Base-by-base conservation (phyloP, 495 filamentous ascomycete species). In the Filosporella fistucella region DNA sequence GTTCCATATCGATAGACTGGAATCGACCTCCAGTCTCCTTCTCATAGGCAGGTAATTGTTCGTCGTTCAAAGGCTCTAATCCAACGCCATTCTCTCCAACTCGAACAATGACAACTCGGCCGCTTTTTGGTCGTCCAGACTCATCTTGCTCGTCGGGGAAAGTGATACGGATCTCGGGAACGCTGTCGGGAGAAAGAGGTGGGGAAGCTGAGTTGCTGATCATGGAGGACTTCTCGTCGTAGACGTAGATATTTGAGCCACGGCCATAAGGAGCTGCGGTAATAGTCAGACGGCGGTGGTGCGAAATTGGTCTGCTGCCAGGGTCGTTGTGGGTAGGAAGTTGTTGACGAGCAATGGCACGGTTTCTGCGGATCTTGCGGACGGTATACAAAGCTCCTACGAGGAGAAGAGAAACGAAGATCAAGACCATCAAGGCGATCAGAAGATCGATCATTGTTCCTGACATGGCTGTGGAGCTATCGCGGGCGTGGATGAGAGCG, bases 111-210 rank as follows among this genome's bases (percentile, higher is more conserved):
- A 98, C 85, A 21, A 96, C 86, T 9, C 89, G 78, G 22, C 90
- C 91, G 39, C 85, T 90, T 69, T 85, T 87, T 49, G 78, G 77
- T 63, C 85, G 86, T 45, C 94, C 94, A 35, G 82, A 80, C 55
- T 96, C 86, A 57, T 90, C 91, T 42, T 86, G 79, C 74, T 97
- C 91, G 55, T 98, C 93, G 12, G 93, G 93, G 70, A 98, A 96
- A 0, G 93, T 98, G 61, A 98, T 95, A 64, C 91, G 88, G 60
- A 98, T 98, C 67, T 96, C 89, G 10, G 93, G 93, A 11, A 97
- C 79, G 46, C 75, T 74, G 26, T 51, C 42, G n/a, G 88, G 88
- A 47, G 87, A 90, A 36, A 82, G 65, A 22, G 90, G 88, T 13
- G 88, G 87, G 33, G 77, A 82, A 36, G 75, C 74, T 18, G 87